phyloP scores from a whole-genome alignment of 345 rosid species.

The Eucalyptus polybractea region DNA sequence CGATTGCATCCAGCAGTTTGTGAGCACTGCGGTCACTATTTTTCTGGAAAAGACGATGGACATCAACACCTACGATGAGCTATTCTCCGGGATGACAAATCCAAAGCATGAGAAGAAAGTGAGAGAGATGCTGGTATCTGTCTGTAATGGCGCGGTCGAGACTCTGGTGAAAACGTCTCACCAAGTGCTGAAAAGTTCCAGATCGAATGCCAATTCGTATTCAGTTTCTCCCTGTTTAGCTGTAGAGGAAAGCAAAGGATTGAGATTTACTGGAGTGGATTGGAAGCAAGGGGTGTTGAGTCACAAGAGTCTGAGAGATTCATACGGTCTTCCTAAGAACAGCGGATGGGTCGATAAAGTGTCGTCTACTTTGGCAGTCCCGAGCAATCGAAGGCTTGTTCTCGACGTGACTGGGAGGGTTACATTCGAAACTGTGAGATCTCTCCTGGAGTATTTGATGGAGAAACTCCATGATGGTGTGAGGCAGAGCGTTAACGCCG shows the following conservation, averaged over 20 bases:
- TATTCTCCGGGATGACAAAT: constrained; percentile 63
- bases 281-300: neutral
- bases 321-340: neutral
- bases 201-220: neutral
- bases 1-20: constrained; percentile 66
- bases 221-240: neutral
- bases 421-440: constrained; percentile 60
- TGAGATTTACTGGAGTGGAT: neutral
- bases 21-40: constrained; percentile 64
- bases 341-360: constrained; percentile 40
- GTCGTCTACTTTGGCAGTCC: constrained; percentile 47
- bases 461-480: constrained; percentile 36
- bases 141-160: constrained; percentile 47
- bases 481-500: constrained; percentile 16
- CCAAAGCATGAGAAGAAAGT: constrained; percentile 48
- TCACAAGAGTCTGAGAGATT: neutral
- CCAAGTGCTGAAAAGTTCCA: constrained; percentile 17
- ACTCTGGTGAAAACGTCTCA: constrained; percentile 65
- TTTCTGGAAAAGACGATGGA: constrained; percentile 69
- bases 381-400: constrained; percentile 54
- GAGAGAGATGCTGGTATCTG: constrained; percentile 35
- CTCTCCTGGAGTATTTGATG: constrained; percentile 41
- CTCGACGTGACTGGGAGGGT: constrained; percentile 62
- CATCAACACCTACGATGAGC: constrained; percentile 45
- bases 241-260: neutral